Base-by-base conservation (phyloP, 129 eudicot genomes). In the Flaveria trinervia region DNA sequence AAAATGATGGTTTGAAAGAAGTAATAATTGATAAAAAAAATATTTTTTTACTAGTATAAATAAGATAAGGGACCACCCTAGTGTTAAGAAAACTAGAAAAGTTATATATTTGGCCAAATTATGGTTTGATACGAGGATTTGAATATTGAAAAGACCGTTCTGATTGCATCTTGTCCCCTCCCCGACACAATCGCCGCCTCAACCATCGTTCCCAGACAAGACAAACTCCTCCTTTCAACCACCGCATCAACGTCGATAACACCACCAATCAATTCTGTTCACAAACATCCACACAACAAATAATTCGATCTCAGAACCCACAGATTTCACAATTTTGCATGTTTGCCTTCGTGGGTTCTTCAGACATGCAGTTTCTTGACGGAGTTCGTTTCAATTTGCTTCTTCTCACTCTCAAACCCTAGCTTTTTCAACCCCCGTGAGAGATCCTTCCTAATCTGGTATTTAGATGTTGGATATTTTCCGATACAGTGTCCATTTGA, bases 171-270 rank as follows among this genome's bases (percentile, higher is more conserved):
- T 62, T 7, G 18, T 65, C 11, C 9, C 12, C 20, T 43, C 14
- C 25, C 46, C 15, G 17, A 36, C 76, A 68, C 70, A 45, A 69
- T 57, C 72, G 60, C 81, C 81, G 56, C 81, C 59, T 77, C 75
- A 67, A 16, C 68, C 56, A 41, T 67, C 81, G 49, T 48, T 68
- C 57, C 5, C 1, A 14, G 61, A 72, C 49, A 28, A 71, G 54
- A 3, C 36, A 30, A 30, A 54, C 54, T 9, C 18, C 28, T 50
- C 65, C 65, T 3, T 54, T 26, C 45, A 30, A 30, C 36, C 36
- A 30, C 36, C 36, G 36, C 36, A 30, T 30, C 36, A 30, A 30
- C 36, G 36, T 30, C 36, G 5, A 30, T 3, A 30, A 30, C 36
- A 30, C 36, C 36, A 49, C 2, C 74, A 23, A 7, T 16, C 20